These are phyloP conservation scores for Calocybe indica DNA, from an alignment of 768 basidiomycete genomes.

Conservation along the genomic window DNA sequence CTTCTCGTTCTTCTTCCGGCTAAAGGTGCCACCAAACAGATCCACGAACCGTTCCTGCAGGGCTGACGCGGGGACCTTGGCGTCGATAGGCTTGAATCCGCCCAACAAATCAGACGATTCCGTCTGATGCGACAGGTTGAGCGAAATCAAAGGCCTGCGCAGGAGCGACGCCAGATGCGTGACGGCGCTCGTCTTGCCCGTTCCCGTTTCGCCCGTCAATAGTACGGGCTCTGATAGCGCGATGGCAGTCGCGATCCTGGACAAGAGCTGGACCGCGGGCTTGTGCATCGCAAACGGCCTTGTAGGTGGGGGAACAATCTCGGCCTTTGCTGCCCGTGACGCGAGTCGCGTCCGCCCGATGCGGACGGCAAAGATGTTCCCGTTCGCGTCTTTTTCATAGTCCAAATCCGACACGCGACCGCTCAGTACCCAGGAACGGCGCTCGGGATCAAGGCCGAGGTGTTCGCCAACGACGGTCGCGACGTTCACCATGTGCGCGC, in stretches of 20 bases:
- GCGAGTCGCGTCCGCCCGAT: constrained; percentile 59
- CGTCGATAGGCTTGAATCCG: constrained; percentile 94
- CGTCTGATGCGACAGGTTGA: constrained; percentile 95
- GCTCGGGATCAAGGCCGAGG: constrained; percentile 64
- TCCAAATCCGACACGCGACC: constrained; percentile 63
- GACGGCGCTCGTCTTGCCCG: constrained; percentile 92
- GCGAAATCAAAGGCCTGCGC: constrained; percentile 69
- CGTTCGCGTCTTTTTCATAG: constrained; percentile 63
- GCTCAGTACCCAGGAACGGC: constrained; percentile 64
- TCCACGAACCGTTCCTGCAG: constrained; percentile 72
- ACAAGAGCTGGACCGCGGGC: constrained; percentile 74
- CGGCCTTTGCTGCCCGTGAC: constrained; percentile 33
- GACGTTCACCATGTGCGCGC: constrained; percentile 42
- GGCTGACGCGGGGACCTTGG: constrained; percentile 65
- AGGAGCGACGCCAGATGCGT: constrained; percentile 83
- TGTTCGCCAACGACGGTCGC: constrained; percentile 50
- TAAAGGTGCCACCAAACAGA: constrained; percentile 83
- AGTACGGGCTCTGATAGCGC: constrained; percentile 77
- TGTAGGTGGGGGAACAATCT: constrained; percentile 22
- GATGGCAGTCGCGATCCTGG: constrained; percentile 72
- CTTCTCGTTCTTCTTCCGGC: constrained; percentile 81
- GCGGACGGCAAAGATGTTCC: constrained; percentile 46
- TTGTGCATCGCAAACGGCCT: constrained; percentile 87
- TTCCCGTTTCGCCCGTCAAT: constrained; percentile 97
- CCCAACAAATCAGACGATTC: constrained; percentile 93